Base-by-base conservation (phyloP, 495 filamentous ascomycete genomes). In the Pseudomonodictys pantanalensis region DNA sequence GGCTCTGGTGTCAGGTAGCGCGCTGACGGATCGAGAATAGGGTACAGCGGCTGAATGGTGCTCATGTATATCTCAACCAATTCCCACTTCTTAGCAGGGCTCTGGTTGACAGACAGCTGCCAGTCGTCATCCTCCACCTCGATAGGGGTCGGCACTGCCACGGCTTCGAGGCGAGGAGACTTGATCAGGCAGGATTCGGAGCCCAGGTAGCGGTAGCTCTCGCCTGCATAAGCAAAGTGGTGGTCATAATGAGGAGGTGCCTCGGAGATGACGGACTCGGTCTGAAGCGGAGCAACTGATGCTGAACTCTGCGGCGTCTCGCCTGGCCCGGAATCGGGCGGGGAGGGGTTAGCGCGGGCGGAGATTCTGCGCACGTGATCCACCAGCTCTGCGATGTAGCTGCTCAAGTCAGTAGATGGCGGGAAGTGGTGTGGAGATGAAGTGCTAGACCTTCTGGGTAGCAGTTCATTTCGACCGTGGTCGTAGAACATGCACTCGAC, bases 141-240 rank as follows among this genome's bases (percentile, higher is more conserved):
- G 3, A 28, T 2, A 10, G 42, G 29, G 20, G 52, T 3, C 17
- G 26, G 52, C n/a, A 26, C 32, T 10, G 11, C 2, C 17, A 45
- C 44, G 1, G 32, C 28, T 24, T 18, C 23, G 2, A 47, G 35
- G n/a, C 52, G 29, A 3, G 59, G 59, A 23, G 59, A 56, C 35
- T 44, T 56, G 18, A 62, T 33, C 18, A 62, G 44, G 23, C 59
- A 62, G n/a, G 52, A 50, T n/a, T 57, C 44, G 3, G 44, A 28
- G 45, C 59, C 59, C 22, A 62, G 35, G 42, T 56, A 62, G 33
- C 59, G 52, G 38, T 56, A 62, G 45, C 52, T 56, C 29, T 20
- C 52, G 4, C 52, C 52, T 5, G 59, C 59, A 45, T 50, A 62
- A 17, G 59, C 52, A 39, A 62, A 62, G 45, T 62, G 59, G 24